Evolutionary conservation across 2,329 filamentous ascomycete genomes (phyloP).

Genomic region (Xylariaceae sp.): DNA sequence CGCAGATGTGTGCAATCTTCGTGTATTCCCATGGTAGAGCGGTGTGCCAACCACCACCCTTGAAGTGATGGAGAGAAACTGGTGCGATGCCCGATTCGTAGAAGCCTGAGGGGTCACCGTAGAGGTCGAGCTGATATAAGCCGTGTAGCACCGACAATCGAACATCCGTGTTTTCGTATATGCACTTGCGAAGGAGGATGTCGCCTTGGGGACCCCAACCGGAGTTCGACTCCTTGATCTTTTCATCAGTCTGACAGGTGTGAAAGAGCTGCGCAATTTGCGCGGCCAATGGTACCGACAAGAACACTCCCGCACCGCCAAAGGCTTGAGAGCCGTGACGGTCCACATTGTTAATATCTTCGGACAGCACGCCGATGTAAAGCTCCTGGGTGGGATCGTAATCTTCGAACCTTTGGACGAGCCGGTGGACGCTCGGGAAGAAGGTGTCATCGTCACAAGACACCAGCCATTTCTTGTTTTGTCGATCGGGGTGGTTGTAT

Average conservation of each 20-base stretch:
- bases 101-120: slow-evolving; percentile 58
- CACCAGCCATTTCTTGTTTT: slow-evolving; percentile 54
- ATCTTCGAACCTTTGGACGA: slow-evolving; percentile 48
- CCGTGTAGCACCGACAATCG: slow-evolving; percentile 54
- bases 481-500: slow-evolving; percentile 48
- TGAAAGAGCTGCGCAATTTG: slow-evolving; percentile 44
- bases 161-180: slow-evolving; percentile 59
- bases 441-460: slow-evolving; percentile 64
- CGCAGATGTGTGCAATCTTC: slow-evolving; percentile 55
- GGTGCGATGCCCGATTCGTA: slow-evolving; percentile 60
- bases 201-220: slow-evolving; percentile 60
- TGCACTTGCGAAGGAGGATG: slow-evolving; percentile 58
- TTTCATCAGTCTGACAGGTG: slow-evolving; percentile 45
- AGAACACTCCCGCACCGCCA: slow-evolving; percentile 60
- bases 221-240: slow-evolving; percentile 51
- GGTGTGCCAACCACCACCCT: slow-evolving; percentile 54
- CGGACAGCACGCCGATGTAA: slow-evolving; percentile 59
- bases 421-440: slow-evolving; percentile 55
- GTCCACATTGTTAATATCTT: slow-evolving; percentile 56
- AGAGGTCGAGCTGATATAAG: slow-evolving; percentile 59
- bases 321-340: slow-evolving; percentile 61
- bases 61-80: slow-evolving; percentile 61
- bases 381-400: slow-evolving; percentile 51
- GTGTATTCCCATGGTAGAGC: slow-evolving; percentile 53
- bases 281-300: slow-evolving; percentile 49